phyloP scores from a whole-genome alignment of 345 rosid genomes.

The Turnera subulata region DNA sequence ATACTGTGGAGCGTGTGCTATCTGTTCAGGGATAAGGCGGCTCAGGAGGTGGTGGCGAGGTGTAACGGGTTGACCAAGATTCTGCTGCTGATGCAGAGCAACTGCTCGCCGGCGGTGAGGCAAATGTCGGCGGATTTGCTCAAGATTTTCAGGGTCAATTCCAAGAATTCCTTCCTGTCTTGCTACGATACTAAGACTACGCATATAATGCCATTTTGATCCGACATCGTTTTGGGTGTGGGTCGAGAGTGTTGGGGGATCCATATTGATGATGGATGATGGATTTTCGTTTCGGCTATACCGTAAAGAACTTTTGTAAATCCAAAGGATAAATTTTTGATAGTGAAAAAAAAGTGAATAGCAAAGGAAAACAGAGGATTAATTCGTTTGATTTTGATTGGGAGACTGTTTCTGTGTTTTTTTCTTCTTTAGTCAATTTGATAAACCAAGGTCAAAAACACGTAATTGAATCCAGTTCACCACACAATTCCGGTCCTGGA shows the following conservation, averaged over 20 bases:
- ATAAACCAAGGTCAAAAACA: neutral
- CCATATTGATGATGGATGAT: too few species aligned
- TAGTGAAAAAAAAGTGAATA: constrained; percentile 22
- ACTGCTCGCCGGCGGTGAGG: constrained; percentile 61
- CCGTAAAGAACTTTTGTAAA: constrained; percentile 27
- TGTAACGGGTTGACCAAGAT: constrained; percentile 70
- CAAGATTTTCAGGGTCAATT: constrained; percentile 53
- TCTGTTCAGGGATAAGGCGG: constrained; percentile 52
- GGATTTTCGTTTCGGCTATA: neutral
- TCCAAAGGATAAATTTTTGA: constrained; percentile 43
- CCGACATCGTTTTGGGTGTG: neutral
- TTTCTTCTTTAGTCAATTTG: neutral
- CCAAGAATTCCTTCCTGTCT: constrained; percentile 42
- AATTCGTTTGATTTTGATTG: constrained; percentile 15
- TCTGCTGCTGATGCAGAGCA: constrained; percentile 80
- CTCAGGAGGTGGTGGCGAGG: constrained; percentile 57
- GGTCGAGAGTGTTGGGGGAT: too few species aligned
- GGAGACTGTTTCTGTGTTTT: neutral
- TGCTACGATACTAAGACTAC: constrained; percentile 86
- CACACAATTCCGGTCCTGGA: too few species aligned
- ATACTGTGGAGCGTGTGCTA: constrained; percentile 76
- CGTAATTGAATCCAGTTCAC: too few species aligned
- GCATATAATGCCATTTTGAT: constrained; percentile 88
- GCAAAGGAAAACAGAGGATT: constrained; percentile 1
- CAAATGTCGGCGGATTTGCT: constrained; percentile 73